Evolutionary conservation across 202 grass and related monocot species (phyloP), one percentile per base, ranked within the genome.

Genomic region (Alloteropsis angusta): DNA sequence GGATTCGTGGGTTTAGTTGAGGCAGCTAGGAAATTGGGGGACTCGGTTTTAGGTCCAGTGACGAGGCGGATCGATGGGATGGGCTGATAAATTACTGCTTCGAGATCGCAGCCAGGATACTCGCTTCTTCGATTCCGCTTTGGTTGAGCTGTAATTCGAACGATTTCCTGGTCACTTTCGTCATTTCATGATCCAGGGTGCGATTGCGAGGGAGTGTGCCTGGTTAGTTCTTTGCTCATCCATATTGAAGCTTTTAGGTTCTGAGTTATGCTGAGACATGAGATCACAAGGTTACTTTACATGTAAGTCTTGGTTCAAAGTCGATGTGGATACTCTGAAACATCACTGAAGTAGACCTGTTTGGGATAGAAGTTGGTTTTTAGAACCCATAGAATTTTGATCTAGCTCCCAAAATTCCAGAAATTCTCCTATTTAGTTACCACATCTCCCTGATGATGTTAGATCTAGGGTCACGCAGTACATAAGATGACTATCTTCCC

Each of bases 1-100:
- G 75, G 64, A 85, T 71, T 21, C 10, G 34, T 72, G 41, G 65
- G 65, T 77, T 78, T 89, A 68, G 67, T 68, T 77, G 43, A 32
- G 61, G 41, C 41, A 14, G 56, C 26, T 83, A 1, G 22, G 12
- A 48, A 25, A 42, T 8, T 78, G 44, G 16, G 57, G 9, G 67
- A n/a, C 41, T 77, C 41, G 21, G 48, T 66, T 50, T 65, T 59
- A 68, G 64, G 46, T 19, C 7, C 7, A 30, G 19, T 55, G 30
- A 21, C 2, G 44, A 4, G 46, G 58, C 44, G 21, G 58, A 89
- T 89, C 77, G 72, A 45, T 65, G 34, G 12, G 55, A 58, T 46
- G 14, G 56, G 32, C 48, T 13, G 22, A 10, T 21, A 3, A 61
- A 74, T 86, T 73, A 25, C 48, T 14, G 45, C 42, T 28, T 68